Conservation (phyloP, 352 stramenopile species). For the Pythium insidiosum region DNA sequence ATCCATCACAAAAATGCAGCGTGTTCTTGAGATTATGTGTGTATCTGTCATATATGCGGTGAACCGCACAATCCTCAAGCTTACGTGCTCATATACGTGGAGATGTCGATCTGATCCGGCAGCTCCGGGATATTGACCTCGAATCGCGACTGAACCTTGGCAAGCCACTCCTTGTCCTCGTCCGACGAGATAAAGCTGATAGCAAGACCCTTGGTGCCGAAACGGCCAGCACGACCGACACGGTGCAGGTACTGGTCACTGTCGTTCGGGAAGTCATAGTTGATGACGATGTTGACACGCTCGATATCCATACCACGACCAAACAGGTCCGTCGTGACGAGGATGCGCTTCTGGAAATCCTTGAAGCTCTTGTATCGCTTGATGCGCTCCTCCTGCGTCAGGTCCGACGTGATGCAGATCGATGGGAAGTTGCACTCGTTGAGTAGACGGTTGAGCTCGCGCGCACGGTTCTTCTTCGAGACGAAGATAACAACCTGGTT, state of each 20-base stretch:
- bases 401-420: constrained; percentile 98
- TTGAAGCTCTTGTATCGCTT: constrained; percentile 99
- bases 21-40: no score
- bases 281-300: constrained; percentile 99
- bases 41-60: no score
- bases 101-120: constrained; percentile 99
- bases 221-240: constrained; percentile 97
- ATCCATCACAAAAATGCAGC: no score
- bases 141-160: constrained; percentile 98
- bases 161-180: constrained; percentile 96
- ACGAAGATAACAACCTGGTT: constrained; percentile 99
- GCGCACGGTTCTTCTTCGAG: constrained; percentile 95
- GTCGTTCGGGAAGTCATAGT: constrained; percentile 99
- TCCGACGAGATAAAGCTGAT: constrained; percentile 99
- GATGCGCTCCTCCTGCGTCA: constrained; percentile 98
- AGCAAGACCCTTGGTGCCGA: constrained; percentile 99
- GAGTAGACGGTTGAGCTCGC: constrained; percentile 97
- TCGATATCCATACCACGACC: constrained; percentile 99
- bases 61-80: no score
- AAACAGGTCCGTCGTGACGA: constrained; percentile 99
- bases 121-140: constrained; percentile 99
- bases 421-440: constrained; percentile 99
- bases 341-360: constrained; percentile 99
- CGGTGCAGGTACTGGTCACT: constrained; percentile 99
- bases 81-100: constrained; percentile 95